Conservation (phyloP, 139 green algal genomes). For the Ettlia oleoabundans region DNA sequence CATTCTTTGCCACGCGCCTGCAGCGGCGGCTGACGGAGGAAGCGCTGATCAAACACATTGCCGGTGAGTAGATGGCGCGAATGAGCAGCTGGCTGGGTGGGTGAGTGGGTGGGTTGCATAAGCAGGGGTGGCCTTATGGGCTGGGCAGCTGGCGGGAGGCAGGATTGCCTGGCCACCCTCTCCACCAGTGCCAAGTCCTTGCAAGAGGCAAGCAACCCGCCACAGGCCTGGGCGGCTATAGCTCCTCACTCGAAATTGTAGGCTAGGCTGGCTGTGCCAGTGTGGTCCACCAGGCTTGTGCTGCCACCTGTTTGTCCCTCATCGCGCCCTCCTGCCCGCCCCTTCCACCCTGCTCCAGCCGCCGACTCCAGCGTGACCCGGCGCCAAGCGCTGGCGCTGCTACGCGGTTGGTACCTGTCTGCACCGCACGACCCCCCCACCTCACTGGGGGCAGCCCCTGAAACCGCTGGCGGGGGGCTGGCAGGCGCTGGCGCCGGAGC, state of each 20-base stretch:
- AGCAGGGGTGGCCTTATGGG: not conserved
- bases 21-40: conserved; percentile 77
- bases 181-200: too few relatives aligned
- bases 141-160: not conserved
- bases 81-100: not conserved
- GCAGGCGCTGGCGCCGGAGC: not conserved
- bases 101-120: not conserved
- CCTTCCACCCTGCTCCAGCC: not conserved
- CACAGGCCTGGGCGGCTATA: too few relatives aligned
- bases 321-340: not conserved
- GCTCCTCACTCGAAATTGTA: too few relatives aligned
- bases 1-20: conserved; percentile 87
- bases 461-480: not conserved
- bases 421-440: not conserved
- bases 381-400: conserved; percentile 32
- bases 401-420: conserved; percentile 52
- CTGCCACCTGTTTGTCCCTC: not conserved
- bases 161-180: too few relatives aligned
- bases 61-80: not conserved
- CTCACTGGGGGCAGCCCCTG: not conserved
- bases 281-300: too few relatives aligned
- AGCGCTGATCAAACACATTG: conserved; percentile 65
- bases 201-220: too few relatives aligned
- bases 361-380: conserved; percentile 42
- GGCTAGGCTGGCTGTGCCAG: too few relatives aligned